A percentile compares a stretch with the other conserved stretches of the same genome.
phyloP scores from a whole-genome alignment of 305 asterid genomes.

The Fraxinus greggii region DNA sequence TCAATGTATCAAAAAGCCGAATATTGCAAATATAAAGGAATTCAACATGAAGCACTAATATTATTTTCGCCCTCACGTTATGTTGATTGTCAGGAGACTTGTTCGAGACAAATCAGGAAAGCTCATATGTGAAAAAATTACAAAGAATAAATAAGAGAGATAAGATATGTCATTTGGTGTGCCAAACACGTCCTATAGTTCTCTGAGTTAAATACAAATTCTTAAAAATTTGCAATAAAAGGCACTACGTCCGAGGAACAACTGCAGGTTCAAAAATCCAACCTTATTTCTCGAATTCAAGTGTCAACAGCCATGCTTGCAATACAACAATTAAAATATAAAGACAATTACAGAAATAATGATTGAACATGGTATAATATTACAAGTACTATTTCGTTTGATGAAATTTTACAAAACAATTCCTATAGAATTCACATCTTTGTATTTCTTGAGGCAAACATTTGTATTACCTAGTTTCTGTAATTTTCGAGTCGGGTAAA shows the following conservation, averaged over 20 bases:
- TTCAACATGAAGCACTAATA: neutral
- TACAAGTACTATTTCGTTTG: constrained; percentile 23
- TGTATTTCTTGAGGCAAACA: constrained; percentile 12
- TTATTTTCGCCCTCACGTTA: neutral
- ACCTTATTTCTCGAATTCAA: constrained; percentile 20
- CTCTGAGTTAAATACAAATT: neutral
- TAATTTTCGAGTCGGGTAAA: constrained; percentile 10
- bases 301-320: constrained; percentile 1
- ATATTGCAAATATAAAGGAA: neutral
- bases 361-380: constrained; percentile 37
- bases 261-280: constrained; percentile 16
- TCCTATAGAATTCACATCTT: constrained; percentile 28
- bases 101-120: neutral
- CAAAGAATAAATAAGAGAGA: neutral
- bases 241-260: neutral
- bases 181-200: neutral
- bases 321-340: constrained; percentile 5
- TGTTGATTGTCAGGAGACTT: neutral
- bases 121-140: neutral
- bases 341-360: constrained; percentile 53
- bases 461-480: constrained; percentile 38
- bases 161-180: neutral
- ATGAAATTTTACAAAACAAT: constrained; percentile 35
- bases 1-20: neutral
- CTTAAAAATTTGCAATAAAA: neutral